Percentiles rank a stretch among this genome's conserved stretches.
phyloP scores from a whole-genome alignment of 2,329 filamentous ascomycete genomes.

The Plectosphaerella plurivora region DNA sequence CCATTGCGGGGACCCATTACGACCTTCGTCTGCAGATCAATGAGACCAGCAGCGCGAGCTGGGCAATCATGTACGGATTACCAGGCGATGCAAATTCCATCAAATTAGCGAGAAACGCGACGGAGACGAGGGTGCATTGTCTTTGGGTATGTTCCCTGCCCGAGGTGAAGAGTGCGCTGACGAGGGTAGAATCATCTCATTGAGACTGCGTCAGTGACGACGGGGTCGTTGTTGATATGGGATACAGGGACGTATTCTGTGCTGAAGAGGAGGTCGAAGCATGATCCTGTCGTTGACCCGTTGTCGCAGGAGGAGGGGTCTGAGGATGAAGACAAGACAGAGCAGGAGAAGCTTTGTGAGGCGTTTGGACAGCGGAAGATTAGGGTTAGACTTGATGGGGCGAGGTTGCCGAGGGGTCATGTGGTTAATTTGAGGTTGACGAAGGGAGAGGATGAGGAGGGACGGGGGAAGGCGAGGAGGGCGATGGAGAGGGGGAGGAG shows the following conservation, averaged over 20 bases:
- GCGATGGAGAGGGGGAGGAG: neutral
- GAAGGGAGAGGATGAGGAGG: constrained; percentile 32
- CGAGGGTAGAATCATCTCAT: constrained; percentile 51
- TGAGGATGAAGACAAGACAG: constrained; percentile 16
- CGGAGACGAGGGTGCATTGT: constrained; percentile 58
- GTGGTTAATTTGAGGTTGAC: constrained; percentile 50
- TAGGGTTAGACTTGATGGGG: constrained; percentile 48
- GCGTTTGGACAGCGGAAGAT: constrained; percentile 55
- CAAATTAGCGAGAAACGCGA: constrained; percentile 53
- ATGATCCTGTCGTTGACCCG: constrained; percentile 22
- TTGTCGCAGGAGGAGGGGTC: constrained; percentile 20
- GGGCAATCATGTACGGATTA: constrained; percentile 59
- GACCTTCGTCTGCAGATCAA: constrained; percentile 69
- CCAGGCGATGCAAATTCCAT: constrained; percentile 53
- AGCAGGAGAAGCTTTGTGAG: constrained; percentile 42
- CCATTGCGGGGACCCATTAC: constrained; percentile 63
- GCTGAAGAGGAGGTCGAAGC: constrained; percentile 35
- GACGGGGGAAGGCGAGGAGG: constrained; percentile 16
- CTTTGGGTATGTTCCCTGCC: constrained; percentile 41
- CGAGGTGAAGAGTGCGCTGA: neutral
- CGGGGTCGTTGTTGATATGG: constrained; percentile 59
- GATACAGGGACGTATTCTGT: constrained; percentile 56
- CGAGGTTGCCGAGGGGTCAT: constrained; percentile 47
- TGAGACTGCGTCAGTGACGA: constrained; percentile 49
- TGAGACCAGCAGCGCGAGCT: constrained; percentile 59